phyloP scores from a whole-genome alignment of 805 yeast species.

The Saturnispora besseyi region DNA sequence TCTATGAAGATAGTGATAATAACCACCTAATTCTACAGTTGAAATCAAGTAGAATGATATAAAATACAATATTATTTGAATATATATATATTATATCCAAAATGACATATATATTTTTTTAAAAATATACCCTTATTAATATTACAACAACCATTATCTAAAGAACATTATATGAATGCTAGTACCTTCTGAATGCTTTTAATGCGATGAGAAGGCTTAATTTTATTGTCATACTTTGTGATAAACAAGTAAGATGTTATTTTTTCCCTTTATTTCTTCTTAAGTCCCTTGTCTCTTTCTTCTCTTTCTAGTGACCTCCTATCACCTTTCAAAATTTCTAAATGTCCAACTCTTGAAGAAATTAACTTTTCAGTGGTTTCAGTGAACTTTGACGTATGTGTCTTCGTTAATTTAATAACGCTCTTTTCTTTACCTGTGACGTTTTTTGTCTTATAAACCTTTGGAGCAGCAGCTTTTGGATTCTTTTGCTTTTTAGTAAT shows the following conservation, averaged over 20 bases:
- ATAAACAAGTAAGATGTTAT: no score
- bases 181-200: no score
- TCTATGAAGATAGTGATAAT: no score
- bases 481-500: conserved; percentile 58
- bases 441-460: conserved; percentile 59
- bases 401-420: conserved; percentile 47
- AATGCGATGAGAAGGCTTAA: no score
- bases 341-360: conserved; percentile 87
- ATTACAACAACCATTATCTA: background rate
- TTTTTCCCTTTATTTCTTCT: background rate
- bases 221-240: no score
- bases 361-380: conserved; percentile 68
- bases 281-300: conserved; percentile 15
- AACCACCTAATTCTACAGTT: no score
- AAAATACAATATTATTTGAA: no score
- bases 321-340: conserved; percentile 84
- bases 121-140: background rate
- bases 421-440: conserved; percentile 35
- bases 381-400: conserved; percentile 28
- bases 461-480: conserved; percentile 67
- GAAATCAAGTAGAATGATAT: no score
- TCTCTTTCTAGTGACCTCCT: conserved; percentile 71
- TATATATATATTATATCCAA: no score
- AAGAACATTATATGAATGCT: background rate
- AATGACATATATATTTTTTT: background rate